These are phyloP conservation scores for Komagataella kurtzmanii DNA, from an alignment of 805 yeast species.

Conservation along the genomic window DNA sequence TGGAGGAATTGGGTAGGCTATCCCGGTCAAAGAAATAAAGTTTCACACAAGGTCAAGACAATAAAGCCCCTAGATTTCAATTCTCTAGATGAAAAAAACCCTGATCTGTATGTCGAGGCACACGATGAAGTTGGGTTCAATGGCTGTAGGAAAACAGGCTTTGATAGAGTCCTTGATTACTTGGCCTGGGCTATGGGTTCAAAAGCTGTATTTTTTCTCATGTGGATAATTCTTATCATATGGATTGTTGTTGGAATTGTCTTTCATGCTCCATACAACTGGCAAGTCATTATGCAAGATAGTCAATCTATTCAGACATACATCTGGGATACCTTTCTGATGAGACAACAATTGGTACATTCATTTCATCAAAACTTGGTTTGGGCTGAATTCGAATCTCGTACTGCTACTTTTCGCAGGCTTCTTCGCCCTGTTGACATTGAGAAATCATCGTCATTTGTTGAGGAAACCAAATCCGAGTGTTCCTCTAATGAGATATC, in stretches of 20 bases:
- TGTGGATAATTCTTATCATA: slow-evolving; percentile 15
- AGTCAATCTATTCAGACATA: slow-evolving; percentile 25
- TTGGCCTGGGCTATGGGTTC: background rate
- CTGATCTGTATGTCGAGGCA: background rate
- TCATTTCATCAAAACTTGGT: background rate
- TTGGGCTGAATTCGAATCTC: background rate
- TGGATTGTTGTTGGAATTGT: slow-evolving; percentile 3
- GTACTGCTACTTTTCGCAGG: background rate
- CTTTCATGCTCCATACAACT: slow-evolving; percentile 16
- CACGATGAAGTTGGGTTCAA: background rate
- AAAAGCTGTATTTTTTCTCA: slow-evolving; percentile 10
- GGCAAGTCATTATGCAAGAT: slow-evolving; percentile 29
- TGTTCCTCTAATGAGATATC: slow-evolving; percentile 10
- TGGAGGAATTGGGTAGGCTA: background rate
- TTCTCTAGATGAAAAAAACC: background rate
- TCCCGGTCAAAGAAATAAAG: background rate
- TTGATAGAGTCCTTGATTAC: background rate
- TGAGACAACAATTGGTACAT: slow-evolving; percentile 21
- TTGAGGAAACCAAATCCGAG: slow-evolving; percentile 17
- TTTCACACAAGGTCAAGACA: background rate
- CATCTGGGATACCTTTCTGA: slow-evolving; percentile 24
- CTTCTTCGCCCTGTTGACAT: slow-evolving; percentile 5
- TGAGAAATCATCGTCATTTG: slow-evolving; percentile 13
- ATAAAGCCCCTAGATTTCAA: background rate
- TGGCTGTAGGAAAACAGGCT: background rate